Evolutionary conservation across 2,329 filamentous ascomycete species (phyloP).

Genomic region (Zymoseptoria tritici): DNA sequence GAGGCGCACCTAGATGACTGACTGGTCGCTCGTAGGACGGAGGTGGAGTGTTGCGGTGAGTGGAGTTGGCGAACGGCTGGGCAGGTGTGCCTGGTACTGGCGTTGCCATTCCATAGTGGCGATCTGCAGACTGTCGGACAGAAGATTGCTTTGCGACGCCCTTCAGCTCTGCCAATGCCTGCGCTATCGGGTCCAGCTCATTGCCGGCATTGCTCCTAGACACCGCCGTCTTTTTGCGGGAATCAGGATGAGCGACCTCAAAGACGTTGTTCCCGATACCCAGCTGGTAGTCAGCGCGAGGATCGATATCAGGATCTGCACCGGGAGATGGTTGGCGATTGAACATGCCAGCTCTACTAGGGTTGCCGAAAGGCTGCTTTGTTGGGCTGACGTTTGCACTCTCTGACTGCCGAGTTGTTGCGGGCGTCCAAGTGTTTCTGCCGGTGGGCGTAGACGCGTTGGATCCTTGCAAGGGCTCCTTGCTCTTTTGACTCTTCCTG

Average conservation of each 20-base stretch:
- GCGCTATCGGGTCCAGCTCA: constrained; percentile 78
- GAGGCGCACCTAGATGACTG: constrained; percentile 76
- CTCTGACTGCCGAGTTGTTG: constrained; percentile 33
- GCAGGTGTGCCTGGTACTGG: constrained; percentile 49
- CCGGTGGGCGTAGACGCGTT: constrained; percentile 31
- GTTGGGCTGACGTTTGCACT: constrained; percentile 37
- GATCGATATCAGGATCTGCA: constrained; percentile 68
- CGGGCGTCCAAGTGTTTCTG: constrained; percentile 49
- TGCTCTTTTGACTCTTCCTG: constrained; percentile 70
- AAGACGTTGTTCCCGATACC: constrained; percentile 97
- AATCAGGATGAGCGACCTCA: constrained; percentile 73
- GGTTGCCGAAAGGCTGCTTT: constrained; percentile 27
- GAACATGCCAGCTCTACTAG: constrained; percentile 26
- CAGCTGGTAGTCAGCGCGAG: constrained; percentile 82
- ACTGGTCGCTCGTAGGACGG: constrained; percentile 77
- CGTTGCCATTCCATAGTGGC: constrained; percentile 87
- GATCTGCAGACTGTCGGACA: constrained; percentile 84
- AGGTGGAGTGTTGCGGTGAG: constrained; percentile 66
- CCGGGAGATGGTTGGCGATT: constrained; percentile 31
- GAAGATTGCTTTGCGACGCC: constrained; percentile 75
- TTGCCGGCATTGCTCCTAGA: constrained; percentile 24
- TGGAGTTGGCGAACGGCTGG: constrained; percentile 34
- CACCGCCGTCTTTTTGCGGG: constrained; percentile 32
- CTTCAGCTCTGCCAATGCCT: constrained; percentile 87
- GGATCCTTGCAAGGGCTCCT: constrained; percentile 52